Evolutionary conservation across 768 basidiomycete species (phyloP).

Genomic region (Trametes elegans): DNA sequence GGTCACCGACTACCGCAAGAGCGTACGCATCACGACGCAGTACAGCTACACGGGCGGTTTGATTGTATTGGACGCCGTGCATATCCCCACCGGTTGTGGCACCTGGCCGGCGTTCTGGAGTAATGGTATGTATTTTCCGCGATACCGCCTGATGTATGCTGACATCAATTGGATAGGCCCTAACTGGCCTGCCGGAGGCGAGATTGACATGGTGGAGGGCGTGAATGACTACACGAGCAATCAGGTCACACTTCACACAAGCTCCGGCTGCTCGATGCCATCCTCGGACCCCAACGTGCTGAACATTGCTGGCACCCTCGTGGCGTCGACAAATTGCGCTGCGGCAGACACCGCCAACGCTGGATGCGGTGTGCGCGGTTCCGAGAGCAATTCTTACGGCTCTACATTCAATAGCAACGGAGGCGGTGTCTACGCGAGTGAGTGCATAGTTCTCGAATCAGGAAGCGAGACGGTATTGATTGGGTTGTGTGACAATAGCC

Average conservation of each 20-base stretch:
- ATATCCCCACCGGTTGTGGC: constrained; percentile 90
- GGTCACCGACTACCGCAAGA: constrained; percentile 66
- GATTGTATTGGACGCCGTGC: constrained; percentile 78
- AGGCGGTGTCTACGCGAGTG: constrained; percentile 90
- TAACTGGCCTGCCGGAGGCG: constrained; percentile 65
- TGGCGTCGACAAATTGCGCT: constrained; percentile 71
- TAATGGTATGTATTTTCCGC: constrained; percentile 30
- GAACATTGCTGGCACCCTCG: constrained; percentile 59
- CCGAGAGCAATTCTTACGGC: constrained; percentile 68
- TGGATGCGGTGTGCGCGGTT: constrained; percentile 78
- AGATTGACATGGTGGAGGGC: constrained; percentile 86
- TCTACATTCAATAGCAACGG: constrained; percentile 78
- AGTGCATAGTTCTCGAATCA: constrained; percentile 31
- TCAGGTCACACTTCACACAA: constrained; percentile 81
- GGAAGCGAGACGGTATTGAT: neutral
- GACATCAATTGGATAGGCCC: constrained; percentile 33
- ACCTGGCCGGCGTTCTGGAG: constrained; percentile 66
- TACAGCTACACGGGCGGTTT: constrained; percentile 61
- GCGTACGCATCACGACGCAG: constrained; percentile 74
- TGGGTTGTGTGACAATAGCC: constrained; percentile 40
- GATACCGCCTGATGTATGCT: neutral
- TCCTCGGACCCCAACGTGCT: constrained; percentile 45
- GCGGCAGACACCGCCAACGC: constrained; percentile 67
- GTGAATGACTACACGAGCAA: constrained; percentile 79
- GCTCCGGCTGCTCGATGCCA: constrained; percentile 63